phyloP scores from a whole-genome alignment of 345 rosid species.

The Reutealis trisperma region DNA sequence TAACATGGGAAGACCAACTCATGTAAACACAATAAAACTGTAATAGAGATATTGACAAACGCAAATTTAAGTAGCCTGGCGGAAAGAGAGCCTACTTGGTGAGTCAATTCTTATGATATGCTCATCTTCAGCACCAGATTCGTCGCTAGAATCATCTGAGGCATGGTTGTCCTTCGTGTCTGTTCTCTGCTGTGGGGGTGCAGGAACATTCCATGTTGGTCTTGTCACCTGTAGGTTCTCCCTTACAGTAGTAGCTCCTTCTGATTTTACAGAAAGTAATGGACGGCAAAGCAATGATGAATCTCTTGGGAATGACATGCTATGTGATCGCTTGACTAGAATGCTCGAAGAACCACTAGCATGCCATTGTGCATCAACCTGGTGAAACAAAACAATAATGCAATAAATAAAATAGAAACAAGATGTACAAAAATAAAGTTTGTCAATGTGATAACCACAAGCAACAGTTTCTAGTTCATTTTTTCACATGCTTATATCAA shows the following conservation, averaged over 20 bases:
- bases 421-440: not conserved
- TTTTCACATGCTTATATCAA: not conserved
- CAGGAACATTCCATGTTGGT: conserved; percentile 10
- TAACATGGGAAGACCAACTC: not conserved
- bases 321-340: conserved; percentile 41
- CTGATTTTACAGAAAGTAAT: conserved; percentile 52
- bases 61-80: conserved; percentile 34
- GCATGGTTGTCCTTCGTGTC: conserved; percentile 12
- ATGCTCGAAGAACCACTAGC: conserved; percentile 41
- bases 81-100: conserved; percentile 69
- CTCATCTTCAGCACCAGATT: conserved; percentile 60
- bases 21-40: not conserved
- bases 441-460: not conserved
- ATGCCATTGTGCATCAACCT: conserved; percentile 53
- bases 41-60: not conserved
- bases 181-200: conserved; percentile 16
- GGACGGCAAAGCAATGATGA: conserved; percentile 31
- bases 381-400: conserved; percentile 5
- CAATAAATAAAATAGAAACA: conserved; percentile 15
- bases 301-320: conserved; percentile 39
- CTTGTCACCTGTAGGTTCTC: conserved; percentile 35
- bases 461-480: not conserved
- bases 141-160: conserved; percentile 55
- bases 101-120: conserved; percentile 70
- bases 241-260: conserved; percentile 45